Evolutionary conservation across 176 grass and related monocot species (phyloP).

Genomic region (Coix lacrymajobi): DNA sequence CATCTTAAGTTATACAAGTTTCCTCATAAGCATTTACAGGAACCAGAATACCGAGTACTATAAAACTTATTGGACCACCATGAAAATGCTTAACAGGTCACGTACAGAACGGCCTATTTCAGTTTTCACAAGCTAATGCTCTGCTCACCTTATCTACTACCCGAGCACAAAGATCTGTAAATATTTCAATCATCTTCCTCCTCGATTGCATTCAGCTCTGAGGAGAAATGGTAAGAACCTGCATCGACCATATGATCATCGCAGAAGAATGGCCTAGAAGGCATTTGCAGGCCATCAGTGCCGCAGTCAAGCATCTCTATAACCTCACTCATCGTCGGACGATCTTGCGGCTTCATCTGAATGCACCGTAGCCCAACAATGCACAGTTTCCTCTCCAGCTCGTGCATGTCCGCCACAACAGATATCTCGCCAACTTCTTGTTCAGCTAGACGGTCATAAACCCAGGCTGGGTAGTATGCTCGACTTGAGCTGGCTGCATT

Average conservation of each 20-base stretch:
- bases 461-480: constrained; percentile 34
- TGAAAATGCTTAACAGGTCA: neutral
- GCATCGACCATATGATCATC: neutral
- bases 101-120: neutral
- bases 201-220: neutral
- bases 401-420: neutral
- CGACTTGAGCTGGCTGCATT: constrained; percentile 1
- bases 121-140: neutral
- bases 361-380: constrained; percentile 40
- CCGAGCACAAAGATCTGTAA: neutral
- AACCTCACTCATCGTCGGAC: constrained; percentile 30
- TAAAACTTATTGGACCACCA: neutral
- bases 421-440: constrained; percentile 9
- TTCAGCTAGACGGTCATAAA: constrained; percentile 23
- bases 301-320: neutral
- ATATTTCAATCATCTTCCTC: neutral
- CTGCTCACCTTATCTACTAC: neutral
- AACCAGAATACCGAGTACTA: too few species aligned
- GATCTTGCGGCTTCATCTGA: constrained; percentile 19
- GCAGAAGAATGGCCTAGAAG: neutral
- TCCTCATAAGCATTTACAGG: too few species aligned
- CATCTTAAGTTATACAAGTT: too few species aligned
- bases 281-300: neutral
- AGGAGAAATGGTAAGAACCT: neutral
- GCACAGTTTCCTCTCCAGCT: constrained; percentile 27